phyloP scores from a whole-genome alignment of 169 alveolate species.

The Cryptosporidium parvum region DNA sequence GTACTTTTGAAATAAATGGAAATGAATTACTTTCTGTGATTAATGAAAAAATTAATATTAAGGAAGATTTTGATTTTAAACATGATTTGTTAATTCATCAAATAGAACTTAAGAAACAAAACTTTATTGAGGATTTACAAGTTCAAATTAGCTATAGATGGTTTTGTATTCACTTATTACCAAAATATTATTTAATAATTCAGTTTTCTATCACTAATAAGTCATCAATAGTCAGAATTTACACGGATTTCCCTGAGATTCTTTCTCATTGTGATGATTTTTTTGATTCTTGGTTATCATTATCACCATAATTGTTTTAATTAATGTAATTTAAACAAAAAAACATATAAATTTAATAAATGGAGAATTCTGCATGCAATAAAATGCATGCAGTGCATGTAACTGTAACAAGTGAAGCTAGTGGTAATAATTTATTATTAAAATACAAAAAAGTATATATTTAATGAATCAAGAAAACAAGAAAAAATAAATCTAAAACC shows the following conservation, averaged over 20 bases:
- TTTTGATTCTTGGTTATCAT: slow-evolving; percentile 27
- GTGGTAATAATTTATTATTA: no score
- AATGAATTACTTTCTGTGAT: not conserved
- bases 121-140: not conserved
- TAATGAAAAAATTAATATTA: slow-evolving; percentile 8
- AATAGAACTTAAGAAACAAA: not conserved
- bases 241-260: slow-evolving; percentile 42
- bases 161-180: slow-evolving; percentile 49
- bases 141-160: slow-evolving; percentile 24
- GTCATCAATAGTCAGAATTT: slow-evolving; percentile 11
- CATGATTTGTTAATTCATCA: slow-evolving; percentile 57
- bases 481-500: not conserved
- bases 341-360: not conserved
- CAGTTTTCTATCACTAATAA: slow-evolving; percentile 48
- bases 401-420: not conserved
- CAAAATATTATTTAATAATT: slow-evolving; percentile 31
- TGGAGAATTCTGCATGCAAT: not conserved
- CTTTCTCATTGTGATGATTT: slow-evolving; percentile 49
- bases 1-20: slow-evolving; percentile 7
- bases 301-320: not conserved
- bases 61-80: slow-evolving; percentile 52
- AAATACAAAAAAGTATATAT: no score
- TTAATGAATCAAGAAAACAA: no score
- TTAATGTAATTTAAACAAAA: not conserved
- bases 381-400: not conserved